These are phyloP conservation scores for Annulohypoxylon stygium DNA, from an alignment of 495 filamentous ascomycete genomes.

Conservation along the genomic window DNA sequence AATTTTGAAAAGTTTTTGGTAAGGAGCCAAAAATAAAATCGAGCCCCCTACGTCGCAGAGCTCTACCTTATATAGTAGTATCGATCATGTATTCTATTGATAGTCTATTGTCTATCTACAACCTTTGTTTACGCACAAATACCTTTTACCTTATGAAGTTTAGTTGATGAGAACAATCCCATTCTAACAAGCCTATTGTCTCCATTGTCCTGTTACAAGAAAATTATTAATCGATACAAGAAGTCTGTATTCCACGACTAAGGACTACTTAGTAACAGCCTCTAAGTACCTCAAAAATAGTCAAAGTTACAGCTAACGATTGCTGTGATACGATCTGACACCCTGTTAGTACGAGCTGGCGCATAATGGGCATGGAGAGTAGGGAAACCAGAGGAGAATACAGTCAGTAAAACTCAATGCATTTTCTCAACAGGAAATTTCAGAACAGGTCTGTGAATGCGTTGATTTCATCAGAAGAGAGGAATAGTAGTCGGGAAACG, in stretches of 20 bases:
- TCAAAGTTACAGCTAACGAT: neutral
- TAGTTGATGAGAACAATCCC: conserved; percentile 11
- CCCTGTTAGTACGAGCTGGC: conserved; percentile 16
- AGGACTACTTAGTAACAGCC: neutral
- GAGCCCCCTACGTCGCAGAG: too few species aligned
- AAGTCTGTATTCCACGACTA: neutral
- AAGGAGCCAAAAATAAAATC: neutral
- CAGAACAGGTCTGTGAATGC: conserved; percentile 72
- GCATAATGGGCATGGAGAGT: neutral
- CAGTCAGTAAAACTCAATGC: conserved; percentile 59
- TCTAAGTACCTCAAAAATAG: neutral
- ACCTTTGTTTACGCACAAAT: conserved; percentile 25
- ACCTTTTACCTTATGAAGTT: neutral
- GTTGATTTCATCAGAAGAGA: conserved; percentile 61
- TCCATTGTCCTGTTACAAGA: conserved; percentile 29
- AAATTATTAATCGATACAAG: neutral
- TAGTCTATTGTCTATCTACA: neutral
- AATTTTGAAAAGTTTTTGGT: neutral
- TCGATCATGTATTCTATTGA: neutral
- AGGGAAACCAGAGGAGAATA: neutral
- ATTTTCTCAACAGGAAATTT: conserved; percentile 63
- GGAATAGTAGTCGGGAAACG: neutral
- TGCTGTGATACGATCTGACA: neutral
- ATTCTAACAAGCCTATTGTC: conserved; percentile 24
- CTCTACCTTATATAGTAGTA: conserved; percentile 6